Conservation (phyloP, 495 filamentous ascomycete species). For the Aspergillus nidulans region DNA sequence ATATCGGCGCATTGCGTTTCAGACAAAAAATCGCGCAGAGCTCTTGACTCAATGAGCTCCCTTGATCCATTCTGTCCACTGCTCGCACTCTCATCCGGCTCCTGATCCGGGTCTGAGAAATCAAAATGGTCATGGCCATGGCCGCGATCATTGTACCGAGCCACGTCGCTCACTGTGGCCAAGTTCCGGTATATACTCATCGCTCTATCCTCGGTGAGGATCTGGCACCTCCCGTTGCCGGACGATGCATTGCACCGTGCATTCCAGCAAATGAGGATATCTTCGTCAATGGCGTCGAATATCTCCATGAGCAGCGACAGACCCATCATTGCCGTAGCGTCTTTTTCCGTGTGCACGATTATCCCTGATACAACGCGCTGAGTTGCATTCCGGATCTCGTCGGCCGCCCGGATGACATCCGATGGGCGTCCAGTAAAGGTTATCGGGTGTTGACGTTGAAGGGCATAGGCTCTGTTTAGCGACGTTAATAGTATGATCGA, state of each 20-base stretch:
- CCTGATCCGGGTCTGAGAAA: constrained; percentile 20
- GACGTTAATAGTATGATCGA: neutral
- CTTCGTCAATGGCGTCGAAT: constrained; percentile 41
- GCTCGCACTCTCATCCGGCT: neutral
- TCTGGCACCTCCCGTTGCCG: constrained; percentile 27
- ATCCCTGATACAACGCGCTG: constrained; percentile 31
- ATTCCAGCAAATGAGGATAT: constrained; percentile 41
- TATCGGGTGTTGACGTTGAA: constrained; percentile 52
- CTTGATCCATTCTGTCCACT: constrained; percentile 21
- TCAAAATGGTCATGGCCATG: neutral
- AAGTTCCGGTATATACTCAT: constrained; percentile 35
- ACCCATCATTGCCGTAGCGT: constrained; percentile 42
- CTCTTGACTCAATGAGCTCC: constrained; percentile 27
- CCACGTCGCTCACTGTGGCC: constrained; percentile 27
- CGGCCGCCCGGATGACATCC: constrained; percentile 37
- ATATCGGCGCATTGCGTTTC: constrained; percentile 69
- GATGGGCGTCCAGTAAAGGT: constrained; percentile 37
- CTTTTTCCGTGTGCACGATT: constrained; percentile 43
- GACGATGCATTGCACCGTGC: constrained; percentile 29
- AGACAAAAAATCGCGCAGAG: constrained; percentile 43
- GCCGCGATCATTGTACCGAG: neutral
- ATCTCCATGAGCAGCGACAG: constrained; percentile 39
- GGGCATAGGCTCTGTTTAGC: constrained; percentile 59
- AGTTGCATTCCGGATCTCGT: constrained; percentile 20
- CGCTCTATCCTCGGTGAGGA: constrained; percentile 33